A percentile compares a stretch with the other conserved stretches of the same genome.
Evolutionary conservation across 1,139 yeast genomes (phyloP).

Genomic region (Protomyces pachydermus): DNA sequence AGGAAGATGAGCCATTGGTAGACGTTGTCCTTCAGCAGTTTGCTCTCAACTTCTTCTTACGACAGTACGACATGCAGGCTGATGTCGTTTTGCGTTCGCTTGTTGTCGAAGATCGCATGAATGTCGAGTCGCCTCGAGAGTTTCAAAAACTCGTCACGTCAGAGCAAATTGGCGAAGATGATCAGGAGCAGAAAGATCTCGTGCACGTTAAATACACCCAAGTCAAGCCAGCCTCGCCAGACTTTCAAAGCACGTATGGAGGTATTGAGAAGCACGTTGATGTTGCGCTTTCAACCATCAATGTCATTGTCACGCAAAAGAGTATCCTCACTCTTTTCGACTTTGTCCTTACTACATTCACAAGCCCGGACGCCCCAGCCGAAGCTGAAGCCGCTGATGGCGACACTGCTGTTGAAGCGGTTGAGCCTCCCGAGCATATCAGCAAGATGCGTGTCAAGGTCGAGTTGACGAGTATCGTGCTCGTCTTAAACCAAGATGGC

Average conservation of each 20-base stretch:
- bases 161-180: conserved; percentile 45
- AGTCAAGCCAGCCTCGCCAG: conserved; percentile 55
- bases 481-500: conserved; percentile 79
- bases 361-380: conserved; percentile 41
- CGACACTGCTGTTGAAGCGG: conserved; percentile 50
- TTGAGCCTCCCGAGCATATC: conserved; percentile 23
- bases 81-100: conserved; percentile 62
- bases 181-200: conserved; percentile 45
- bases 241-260: conserved; percentile 43
- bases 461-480: conserved; percentile 64
- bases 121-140: conserved; percentile 56
- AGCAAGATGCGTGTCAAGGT: conserved; percentile 61
- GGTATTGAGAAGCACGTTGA: conserved; percentile 76
- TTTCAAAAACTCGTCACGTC: conserved; percentile 70
- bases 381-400: background rate
- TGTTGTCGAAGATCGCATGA: conserved; percentile 69
- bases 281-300: conserved; percentile 74
- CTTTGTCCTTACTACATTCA: conserved; percentile 78
- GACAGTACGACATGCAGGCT: conserved; percentile 59
- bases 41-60: conserved; percentile 55
- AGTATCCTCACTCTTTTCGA: conserved; percentile 74
- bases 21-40: conserved; percentile 68
- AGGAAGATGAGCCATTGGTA: conserved; percentile 53
- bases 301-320: conserved; percentile 68
- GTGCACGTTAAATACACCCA: conserved; percentile 60